phyloP scores from a whole-genome alignment of 2,329 filamentous ascomycete genomes.

The Fusarium phyllophilum region DNA sequence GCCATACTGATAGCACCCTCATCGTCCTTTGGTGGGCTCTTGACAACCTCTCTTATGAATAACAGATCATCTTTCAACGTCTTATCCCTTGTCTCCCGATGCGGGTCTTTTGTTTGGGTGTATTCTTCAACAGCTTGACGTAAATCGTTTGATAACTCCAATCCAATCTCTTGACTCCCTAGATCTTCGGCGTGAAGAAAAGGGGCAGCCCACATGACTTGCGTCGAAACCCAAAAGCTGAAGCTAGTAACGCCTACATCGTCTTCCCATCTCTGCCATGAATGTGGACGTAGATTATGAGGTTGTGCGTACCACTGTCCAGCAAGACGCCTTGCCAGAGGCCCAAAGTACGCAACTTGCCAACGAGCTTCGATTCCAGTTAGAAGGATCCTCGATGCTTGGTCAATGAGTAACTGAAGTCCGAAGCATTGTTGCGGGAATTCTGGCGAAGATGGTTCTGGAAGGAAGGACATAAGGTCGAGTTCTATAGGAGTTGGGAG shows the following conservation, averaged over 20 bases:
- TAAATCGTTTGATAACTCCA: background rate
- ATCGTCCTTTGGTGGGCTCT: background rate
- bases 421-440: slow-evolving; percentile 10
- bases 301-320: slow-evolving; percentile 3
- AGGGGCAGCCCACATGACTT: slow-evolving; percentile 9
- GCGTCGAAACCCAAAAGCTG: slow-evolving; percentile 2
- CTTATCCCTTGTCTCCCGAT: background rate
- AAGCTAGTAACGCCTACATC: background rate
- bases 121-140: background rate
- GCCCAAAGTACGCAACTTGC: slow-evolving; percentile 4
- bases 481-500: background rate
- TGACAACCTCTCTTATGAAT: background rate
- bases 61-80: background rate
- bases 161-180: background rate
- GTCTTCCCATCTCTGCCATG: background rate
- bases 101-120: background rate
- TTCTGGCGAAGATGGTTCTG: background rate
- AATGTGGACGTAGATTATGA: background rate
- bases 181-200: slow-evolving; percentile 9
- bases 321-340: background rate
- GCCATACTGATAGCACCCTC: background rate
- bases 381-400: background rate
- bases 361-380: background rate
- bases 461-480: background rate
- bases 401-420: background rate